Evolutionary conservation across 768 basidiomycete genomes (phyloP).

Genomic region (Lentinula boryana): DNA sequence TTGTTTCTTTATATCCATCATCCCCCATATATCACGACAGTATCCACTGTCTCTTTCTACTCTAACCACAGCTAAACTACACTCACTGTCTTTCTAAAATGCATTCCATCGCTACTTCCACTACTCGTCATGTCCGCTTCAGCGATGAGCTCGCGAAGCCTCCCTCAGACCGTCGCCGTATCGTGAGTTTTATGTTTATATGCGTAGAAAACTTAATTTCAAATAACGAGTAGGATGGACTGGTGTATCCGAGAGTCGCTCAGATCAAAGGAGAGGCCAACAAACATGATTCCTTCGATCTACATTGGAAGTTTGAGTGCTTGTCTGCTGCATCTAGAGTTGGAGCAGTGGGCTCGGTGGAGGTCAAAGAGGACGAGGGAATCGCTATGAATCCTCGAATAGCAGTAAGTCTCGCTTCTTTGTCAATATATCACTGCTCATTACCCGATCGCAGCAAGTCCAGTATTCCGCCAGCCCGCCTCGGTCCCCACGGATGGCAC

Average conservation of each 20-base stretch:
- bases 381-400: neutral
- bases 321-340: constrained; percentile 18
- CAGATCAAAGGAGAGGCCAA: constrained; percentile 28
- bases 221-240: constrained; percentile 12
- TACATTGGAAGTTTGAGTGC: constrained; percentile 27
- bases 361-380: neutral
- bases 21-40: neutral
- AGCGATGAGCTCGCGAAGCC: constrained; percentile 5
- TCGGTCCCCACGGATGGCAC: neutral
- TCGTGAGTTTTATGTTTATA: constrained; percentile 1
- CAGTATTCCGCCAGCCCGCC: neutral
- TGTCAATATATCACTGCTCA: neutral
- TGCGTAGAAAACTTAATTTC: neutral
- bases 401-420: neutral
- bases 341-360: neutral
- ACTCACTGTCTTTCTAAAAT: constrained; percentile 1
- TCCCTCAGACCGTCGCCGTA: constrained; percentile 5
- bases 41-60: neutral
- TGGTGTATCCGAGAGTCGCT: constrained; percentile 35
- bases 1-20: constrained; percentile 6
- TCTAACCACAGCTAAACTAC: neutral
- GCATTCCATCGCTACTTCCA: neutral
- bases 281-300: constrained; percentile 26
- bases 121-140: constrained; percentile 5
- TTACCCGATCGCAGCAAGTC: neutral